phyloP scores from a whole-genome alignment of 2,329 filamentous ascomycete species.

The Elsinoe batatas region DNA sequence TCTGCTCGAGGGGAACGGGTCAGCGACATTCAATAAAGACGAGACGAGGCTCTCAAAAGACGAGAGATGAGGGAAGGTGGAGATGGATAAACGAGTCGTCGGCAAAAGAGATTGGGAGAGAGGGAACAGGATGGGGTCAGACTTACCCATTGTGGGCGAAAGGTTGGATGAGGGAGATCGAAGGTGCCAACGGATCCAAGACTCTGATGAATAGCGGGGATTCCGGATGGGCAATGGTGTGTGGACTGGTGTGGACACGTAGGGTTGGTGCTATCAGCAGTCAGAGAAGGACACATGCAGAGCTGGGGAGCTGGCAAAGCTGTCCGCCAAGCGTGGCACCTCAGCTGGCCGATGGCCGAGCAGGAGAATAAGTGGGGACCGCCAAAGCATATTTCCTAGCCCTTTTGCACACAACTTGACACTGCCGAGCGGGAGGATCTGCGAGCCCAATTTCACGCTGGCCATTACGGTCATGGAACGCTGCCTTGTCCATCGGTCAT shows the following conservation, averaged over 20 bases:
- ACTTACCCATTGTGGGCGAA: slow-evolving; percentile 16
- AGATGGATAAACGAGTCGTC: slow-evolving; percentile 10
- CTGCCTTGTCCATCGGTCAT: neutral
- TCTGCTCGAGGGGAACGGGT: slow-evolving; percentile 17
- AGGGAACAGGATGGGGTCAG: slow-evolving; percentile 11
- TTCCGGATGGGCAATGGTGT: slow-evolving; percentile 5
- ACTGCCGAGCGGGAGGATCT: slow-evolving; percentile 3
- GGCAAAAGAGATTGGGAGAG: slow-evolving; percentile 7
- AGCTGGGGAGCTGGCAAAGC: neutral
- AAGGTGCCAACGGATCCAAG: slow-evolving; percentile 9
- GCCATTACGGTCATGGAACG: slow-evolving; percentile 5
- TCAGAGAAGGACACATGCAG: neutral
- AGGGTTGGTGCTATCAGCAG: slow-evolving; percentile 2
- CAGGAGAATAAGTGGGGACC: neutral
- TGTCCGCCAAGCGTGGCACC: neutral
- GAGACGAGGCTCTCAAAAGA: neutral
- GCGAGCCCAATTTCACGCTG: neutral
- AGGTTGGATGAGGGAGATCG: slow-evolving; percentile 3
- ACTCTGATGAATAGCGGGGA: slow-evolving; percentile 11
- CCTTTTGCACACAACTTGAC: neutral
- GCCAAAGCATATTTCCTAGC: neutral
- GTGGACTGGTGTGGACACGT: neutral
- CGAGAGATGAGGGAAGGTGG: slow-evolving; percentile 13
- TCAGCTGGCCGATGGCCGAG: neutral
- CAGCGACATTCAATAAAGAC: slow-evolving; percentile 13